Evolutionary conservation across 306 rosid species (phyloP).

Genomic region (Rubus parviflorus): DNA sequence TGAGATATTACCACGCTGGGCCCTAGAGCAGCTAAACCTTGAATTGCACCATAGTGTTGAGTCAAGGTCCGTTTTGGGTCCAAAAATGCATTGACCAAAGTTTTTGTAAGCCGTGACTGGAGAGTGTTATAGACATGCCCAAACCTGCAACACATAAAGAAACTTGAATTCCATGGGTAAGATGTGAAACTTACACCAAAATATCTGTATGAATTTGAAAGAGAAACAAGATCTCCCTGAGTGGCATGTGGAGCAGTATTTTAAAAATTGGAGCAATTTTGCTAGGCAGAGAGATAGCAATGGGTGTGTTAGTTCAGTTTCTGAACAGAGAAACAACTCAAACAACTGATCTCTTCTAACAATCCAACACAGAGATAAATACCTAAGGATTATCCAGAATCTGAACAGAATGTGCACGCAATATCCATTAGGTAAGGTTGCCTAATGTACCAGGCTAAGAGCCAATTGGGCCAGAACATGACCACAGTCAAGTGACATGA

Average conservation of each 20-base stretch:
- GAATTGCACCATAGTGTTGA: constrained; percentile 86
- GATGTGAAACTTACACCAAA: constrained; percentile 11
- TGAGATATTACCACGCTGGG: constrained; percentile 66
- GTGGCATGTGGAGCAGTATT: neutral
- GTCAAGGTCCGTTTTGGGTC: constrained; percentile 80
- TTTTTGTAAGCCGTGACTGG: constrained; percentile 76
- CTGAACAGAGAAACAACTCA: neutral
- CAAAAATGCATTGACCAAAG: constrained; percentile 80
- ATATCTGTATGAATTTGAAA: neutral
- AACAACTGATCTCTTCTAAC: neutral
- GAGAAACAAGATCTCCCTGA: neutral
- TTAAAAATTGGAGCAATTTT: neutral
- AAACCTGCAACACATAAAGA: constrained; percentile 52
- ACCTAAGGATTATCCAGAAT: neutral
- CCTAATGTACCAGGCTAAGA: constrained; percentile 2
- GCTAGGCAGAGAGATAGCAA: neutral
- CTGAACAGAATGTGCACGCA: neutral
- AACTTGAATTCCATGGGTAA: neutral
- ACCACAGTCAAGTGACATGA: constrained; percentile 10
- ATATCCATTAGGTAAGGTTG: neutral
- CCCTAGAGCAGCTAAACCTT: constrained; percentile 75
- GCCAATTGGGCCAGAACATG: neutral
- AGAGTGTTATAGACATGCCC: constrained; percentile 78
- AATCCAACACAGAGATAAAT: neutral
- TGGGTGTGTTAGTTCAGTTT: neutral